Percentiles rank a stretch among this genome's conserved stretches.
These are phyloP conservation scores for Didymella lethalis DNA, from an alignment of 2,329 filamentous ascomycete species.

Conservation along the genomic window DNA sequence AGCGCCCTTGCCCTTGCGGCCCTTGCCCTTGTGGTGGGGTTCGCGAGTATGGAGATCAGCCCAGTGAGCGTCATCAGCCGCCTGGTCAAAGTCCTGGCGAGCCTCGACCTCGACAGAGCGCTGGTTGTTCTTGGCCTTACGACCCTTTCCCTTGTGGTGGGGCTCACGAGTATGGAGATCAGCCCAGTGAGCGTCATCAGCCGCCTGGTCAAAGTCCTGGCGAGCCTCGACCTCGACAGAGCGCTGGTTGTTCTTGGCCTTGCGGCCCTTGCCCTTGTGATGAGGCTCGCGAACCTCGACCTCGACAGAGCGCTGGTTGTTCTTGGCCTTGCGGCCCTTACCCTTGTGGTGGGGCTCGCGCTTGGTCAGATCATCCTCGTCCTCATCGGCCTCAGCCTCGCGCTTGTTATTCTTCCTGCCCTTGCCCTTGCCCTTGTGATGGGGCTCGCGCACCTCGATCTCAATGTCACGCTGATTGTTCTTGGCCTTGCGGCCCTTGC, in stretches of 20 bases:
- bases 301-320: conserved; percentile 1
- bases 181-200: conserved; percentile 17
- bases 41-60: conserved; percentile 21
- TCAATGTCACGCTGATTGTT: conserved; percentile 9
- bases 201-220: conserved; percentile 22
- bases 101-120: conserved; percentile 13
- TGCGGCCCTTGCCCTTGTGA: conserved; percentile 23
- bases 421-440: conserved; percentile 31
- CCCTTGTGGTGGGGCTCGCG: conserved; percentile 24
- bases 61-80: conserved; percentile 18
- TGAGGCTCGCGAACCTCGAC: conserved; percentile 18
- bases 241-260: background rate
- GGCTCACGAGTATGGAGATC: conserved; percentile 14
- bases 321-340: conserved; percentile 14
- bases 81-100: conserved; percentile 17
- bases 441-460: conserved; percentile 12
- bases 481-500: conserved; percentile 15
- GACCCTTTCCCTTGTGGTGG: conserved; percentile 23
- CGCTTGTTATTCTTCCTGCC: conserved; percentile 10
- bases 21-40: conserved; percentile 33
- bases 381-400: background rate
- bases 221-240: no score
- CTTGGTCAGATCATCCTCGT: background rate
- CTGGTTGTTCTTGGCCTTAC: conserved; percentile 20
- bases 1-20: conserved; percentile 16